Evolutionary conservation across 352 stramenopile species (phyloP).

Genomic region (Peronospora belbahrii): DNA sequence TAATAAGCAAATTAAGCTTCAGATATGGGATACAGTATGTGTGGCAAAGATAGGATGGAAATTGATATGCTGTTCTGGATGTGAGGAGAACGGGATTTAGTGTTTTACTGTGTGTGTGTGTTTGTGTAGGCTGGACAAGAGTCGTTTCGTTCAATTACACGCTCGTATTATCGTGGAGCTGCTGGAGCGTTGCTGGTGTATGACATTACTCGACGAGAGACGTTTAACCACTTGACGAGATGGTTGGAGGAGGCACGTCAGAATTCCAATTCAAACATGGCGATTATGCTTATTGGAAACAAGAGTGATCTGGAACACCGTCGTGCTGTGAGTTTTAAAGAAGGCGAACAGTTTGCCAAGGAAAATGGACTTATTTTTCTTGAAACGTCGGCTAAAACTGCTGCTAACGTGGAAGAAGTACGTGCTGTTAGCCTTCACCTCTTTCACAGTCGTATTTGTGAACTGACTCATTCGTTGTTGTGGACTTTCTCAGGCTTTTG

Average conservation of each 20-base stretch:
- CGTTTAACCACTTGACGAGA: conserved; percentile 97
- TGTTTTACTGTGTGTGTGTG: conserved; percentile 24
- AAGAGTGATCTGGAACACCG: conserved; percentile 96
- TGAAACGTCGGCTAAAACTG: conserved; percentile 98
- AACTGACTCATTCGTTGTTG: conserved; percentile 1
- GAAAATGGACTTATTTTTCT: conserved; percentile 99
- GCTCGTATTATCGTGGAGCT: conserved; percentile 98
- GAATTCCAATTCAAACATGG: conserved; percentile 98
- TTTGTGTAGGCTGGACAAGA: conserved; percentile 91
- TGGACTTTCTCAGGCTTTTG: conserved; percentile 72
- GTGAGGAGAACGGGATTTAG: too few relatives aligned
- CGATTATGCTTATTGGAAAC: conserved; percentile 99
- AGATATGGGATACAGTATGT: conserved; percentile 98
- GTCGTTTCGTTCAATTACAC: conserved; percentile 98
- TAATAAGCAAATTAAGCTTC: conserved; percentile 96
- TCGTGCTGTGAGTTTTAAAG: conserved; percentile 93
- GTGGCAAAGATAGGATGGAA: too few relatives aligned
- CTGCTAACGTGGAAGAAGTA: conserved; percentile 97
- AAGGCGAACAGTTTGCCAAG: conserved; percentile 97
- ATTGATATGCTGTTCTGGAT: too few relatives aligned
- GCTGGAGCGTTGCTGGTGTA: conserved; percentile 97
- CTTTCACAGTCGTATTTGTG: too few relatives aligned
- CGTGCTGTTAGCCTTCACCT: too few relatives aligned
- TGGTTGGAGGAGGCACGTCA: conserved; percentile 98
- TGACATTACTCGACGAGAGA: conserved; percentile 97